phyloP scores from a whole-genome alignment of 495 filamentous ascomycete genomes.

The Geoglossum glabrum region DNA sequence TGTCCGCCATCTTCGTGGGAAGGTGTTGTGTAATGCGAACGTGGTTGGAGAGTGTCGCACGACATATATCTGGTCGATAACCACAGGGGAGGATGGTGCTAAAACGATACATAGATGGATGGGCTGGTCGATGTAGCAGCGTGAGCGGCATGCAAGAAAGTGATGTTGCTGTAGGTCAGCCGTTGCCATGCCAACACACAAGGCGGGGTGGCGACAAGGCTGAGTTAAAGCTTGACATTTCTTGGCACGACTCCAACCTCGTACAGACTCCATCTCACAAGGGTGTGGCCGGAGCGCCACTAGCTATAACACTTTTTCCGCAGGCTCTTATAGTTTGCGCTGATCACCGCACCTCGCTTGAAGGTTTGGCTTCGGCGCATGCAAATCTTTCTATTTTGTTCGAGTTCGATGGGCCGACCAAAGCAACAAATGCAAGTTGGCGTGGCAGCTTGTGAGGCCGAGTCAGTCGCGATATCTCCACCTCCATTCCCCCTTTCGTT shows the following conservation, averaged over 20 bases:
- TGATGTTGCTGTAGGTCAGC: neutral
- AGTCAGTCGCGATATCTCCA: too few relatives aligned
- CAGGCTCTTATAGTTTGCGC: too few relatives aligned
- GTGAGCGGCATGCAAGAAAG: neutral
- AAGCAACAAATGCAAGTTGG: neutral
- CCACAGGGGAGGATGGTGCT: neutral
- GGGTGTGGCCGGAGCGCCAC: too few relatives aligned
- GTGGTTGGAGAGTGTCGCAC: constrained; percentile 3
- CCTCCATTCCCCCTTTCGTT: too few relatives aligned
- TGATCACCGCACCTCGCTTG: too few relatives aligned
- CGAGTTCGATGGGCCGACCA: neutral
- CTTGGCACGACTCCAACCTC: constrained; percentile 1
- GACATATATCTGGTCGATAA: constrained; percentile 4
- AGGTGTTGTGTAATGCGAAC: constrained; percentile 4
- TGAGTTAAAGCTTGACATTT: constrained; percentile 1
- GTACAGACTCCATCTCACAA: neutral
- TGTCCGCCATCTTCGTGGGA: constrained; percentile 3
- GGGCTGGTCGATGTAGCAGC: constrained; percentile 1
- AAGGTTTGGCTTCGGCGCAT: too few relatives aligned
- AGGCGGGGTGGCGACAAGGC: neutral
- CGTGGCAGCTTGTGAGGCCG: neutral
- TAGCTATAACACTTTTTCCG: too few relatives aligned
- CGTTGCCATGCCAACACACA: neutral
- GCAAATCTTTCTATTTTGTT: neutral
- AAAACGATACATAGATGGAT: constrained; percentile 2